Base-by-base conservation (phyloP, 164 flowering plant genomes). In the Sedum album region DNA sequence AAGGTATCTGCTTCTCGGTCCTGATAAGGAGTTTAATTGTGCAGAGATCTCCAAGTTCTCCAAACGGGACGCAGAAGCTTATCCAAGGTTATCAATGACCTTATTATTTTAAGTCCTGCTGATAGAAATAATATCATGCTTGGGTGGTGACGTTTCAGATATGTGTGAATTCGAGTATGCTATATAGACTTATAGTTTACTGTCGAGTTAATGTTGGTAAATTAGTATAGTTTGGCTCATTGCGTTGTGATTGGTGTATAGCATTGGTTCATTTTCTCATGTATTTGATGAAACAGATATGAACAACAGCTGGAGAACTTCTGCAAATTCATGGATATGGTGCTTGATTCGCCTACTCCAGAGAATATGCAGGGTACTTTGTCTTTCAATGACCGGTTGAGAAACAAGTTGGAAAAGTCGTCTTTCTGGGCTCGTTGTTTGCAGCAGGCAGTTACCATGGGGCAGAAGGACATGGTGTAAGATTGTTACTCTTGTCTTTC, bases 1-100 rank as follows among this genome's bases (percentile, higher is more conserved):
- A 15, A 82, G 88, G 2, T 91, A 86, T 74, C 93, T 95, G 70
- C 81, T 95, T 23, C 66, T 95, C 44, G 99, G 99, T 44, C 83
- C 86, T 46, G 84, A 87, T 70, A 79, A 82, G 67, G 79, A 81
- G 26, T 80, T 88, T 17, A 91, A 85, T 74, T 74, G 75, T 53
- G 75, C 88, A 0, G 88, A 95, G 82, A 90, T 95, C 60, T 84
- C 92, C 0, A 91, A 95, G 79, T 95, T 95, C 85, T 91, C 97
- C 18, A 73, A 71, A 55, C 73, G 64, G 33, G 97, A 95, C 66
- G 99, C 97, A 1, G 82, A 85, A 8, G 92, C 91, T 69, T 95
- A 90, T 76, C 84, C 90, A 1, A 88, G 93, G 98, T 89, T 17
- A 0, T 44, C 38, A 44, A 13, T 44, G 17, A 44, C 17, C 15